phyloP scores from a whole-genome alignment of 2,329 filamentous ascomycete genomes.

The Raffaelea arxii region DNA sequence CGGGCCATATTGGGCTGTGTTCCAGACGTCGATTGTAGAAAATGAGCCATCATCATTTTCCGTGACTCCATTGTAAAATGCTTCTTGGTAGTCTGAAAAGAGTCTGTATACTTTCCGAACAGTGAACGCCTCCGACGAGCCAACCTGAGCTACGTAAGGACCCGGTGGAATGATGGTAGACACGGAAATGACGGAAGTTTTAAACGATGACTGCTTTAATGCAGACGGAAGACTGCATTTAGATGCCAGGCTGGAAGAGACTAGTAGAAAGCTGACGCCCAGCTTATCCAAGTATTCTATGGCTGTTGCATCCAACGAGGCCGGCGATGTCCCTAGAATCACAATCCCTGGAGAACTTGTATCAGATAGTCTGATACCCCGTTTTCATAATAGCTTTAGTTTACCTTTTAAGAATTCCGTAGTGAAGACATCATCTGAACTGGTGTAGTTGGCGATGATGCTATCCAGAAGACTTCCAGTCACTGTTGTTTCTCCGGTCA shows the following conservation, averaged over 20 bases:
- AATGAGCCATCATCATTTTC: conserved; percentile 4
- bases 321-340: not conserved
- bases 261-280: not conserved
- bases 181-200: not conserved
- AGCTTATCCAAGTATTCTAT: not conserved
- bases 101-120: conserved; percentile 1
- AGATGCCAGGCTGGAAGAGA: not conserved
- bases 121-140: not conserved
- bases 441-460: not conserved
- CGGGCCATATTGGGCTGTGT: conserved; percentile 1
- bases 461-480: not conserved
- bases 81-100: conserved; percentile 5
- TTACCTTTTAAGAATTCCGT: conserved; percentile 1
- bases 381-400: not conserved
- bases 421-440: conserved; percentile 4
- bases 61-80: conserved; percentile 2
- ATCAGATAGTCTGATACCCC: not conserved
- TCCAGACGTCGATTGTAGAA: conserved; percentile 1
- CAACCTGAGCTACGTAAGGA: not conserved
- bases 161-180: not conserved
- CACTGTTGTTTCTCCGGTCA: conserved; percentile 1
- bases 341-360: not conserved
- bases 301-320: not conserved
- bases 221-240: not conserved
- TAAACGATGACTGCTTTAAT: not conserved